Base-by-base conservation (phyloP, 2,329 filamentous ascomycete genomes). In the Xylariaceae sp. region DNA sequence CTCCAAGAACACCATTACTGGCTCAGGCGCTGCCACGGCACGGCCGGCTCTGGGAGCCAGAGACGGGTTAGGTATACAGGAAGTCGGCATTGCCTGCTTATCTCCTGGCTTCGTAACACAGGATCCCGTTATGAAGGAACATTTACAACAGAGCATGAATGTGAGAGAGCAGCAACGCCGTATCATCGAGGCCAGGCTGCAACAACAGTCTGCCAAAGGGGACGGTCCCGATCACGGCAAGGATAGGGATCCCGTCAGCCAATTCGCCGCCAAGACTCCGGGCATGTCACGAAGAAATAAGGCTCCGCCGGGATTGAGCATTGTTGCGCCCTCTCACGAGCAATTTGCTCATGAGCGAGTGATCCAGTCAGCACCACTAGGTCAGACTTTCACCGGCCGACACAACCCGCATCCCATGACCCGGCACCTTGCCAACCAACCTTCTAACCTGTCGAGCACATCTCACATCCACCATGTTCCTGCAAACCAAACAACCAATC, bases 41-140 rank as follows among this genome's bases (percentile, higher is more conserved):
- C 86, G 91, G 40, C 89, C 91, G 23, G 84, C 89, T 40, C 79
- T 96, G 74, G 95, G 91, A 7, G 88, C 88, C 20, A 85, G 91
- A 65, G 91, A 96, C 44, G 85, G 88, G 20, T 77, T 95, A 40
- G 90, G 83, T 42, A 93, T 98, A 70, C 92, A 96, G 67, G 91
- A 97, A 74, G 90, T 98, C 21, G 95, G 95, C 55, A 82, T 98
- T 54, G 93, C 93, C 42, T 99, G 95, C 69, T 80, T 99, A 52
- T 98, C 95, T 2, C 95, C 95, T 0, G 95, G 95, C 51, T 98
- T 99, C 69, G 88, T 96, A 64, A 98, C 95, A 16, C 90, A 98
- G 67, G 92, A 99, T 74, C 93, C 95, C n/a, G 84, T 89, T 19
- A 96, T 97, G 91, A 89, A 95, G 70, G 91, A 96, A 74, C 93